Evolutionary conservation across 345 rosid genomes (phyloP).

Genomic region (Geranium brycei): DNA sequence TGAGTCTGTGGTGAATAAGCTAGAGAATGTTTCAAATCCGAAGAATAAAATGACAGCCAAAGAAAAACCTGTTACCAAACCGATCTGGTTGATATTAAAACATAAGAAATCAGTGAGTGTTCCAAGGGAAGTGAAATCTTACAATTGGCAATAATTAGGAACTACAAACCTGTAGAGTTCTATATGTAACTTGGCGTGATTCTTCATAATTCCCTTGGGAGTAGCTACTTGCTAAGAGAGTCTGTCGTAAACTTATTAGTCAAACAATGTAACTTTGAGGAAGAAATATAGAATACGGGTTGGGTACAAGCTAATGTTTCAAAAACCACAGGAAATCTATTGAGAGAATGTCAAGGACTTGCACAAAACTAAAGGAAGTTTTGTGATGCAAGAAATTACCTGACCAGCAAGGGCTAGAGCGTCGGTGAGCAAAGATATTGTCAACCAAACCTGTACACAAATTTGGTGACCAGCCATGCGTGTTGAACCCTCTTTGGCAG

Average conservation of each 20-base stretch:
- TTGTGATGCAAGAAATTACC: slow-evolving; percentile 24
- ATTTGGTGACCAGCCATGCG: slow-evolving; percentile 96
- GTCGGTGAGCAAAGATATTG: slow-evolving; percentile 81
- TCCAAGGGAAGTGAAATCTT: not conserved
- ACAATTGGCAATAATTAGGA: slow-evolving; percentile 3
- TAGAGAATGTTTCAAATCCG: slow-evolving; percentile 66
- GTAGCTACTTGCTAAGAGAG: slow-evolving; percentile 70
- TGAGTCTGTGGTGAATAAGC: slow-evolving; percentile 58
- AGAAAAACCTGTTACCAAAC: slow-evolving; percentile 59
- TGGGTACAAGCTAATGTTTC: not conserved
- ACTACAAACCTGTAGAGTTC: slow-evolving; percentile 48
- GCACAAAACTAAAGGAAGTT: too few relatives aligned
- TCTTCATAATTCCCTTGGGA: slow-evolving; percentile 61
- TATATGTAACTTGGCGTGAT: slow-evolving; percentile 48
- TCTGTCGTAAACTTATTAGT: slow-evolving; percentile 28
- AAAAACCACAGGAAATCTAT: too few relatives aligned
- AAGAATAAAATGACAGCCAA: slow-evolving; percentile 51
- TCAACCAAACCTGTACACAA: slow-evolving; percentile 79
- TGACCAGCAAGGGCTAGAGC: slow-evolving; percentile 95
- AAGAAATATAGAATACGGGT: not conserved
- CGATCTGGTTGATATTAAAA: slow-evolving; percentile 41
- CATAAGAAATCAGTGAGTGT: slow-evolving; percentile 7
- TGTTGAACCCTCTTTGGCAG: slow-evolving; percentile 70
- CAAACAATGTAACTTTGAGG: not conserved
- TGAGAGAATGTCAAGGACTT: too few relatives aligned